Evolutionary conservation across 2,329 filamentous ascomycete species (phyloP).

Genomic region (Neofusicoccum kwambonambiense): DNA sequence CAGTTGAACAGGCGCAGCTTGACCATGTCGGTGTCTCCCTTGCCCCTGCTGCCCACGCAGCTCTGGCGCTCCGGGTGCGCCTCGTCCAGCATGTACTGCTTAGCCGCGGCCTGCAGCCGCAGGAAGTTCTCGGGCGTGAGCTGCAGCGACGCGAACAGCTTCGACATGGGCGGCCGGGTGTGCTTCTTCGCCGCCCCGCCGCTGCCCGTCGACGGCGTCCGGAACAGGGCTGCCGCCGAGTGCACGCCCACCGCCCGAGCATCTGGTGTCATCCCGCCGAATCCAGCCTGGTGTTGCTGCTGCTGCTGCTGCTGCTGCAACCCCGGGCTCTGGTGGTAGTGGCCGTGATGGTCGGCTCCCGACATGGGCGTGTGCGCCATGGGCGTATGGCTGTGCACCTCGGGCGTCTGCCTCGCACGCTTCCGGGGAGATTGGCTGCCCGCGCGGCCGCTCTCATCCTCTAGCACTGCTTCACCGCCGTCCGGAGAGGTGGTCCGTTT

Average conservation of each 20-base stretch:
- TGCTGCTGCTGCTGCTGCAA: not conserved
- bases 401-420: conserved; percentile 21
- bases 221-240: conserved; percentile 53
- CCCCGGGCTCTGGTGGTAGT: not conserved
- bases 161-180: conserved; percentile 58
- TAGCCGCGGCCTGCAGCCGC: conserved; percentile 55
- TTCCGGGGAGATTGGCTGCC: conserved; percentile 19
- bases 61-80: conserved; percentile 54
- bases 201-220: conserved; percentile 43
- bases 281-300: not conserved
- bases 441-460: not conserved
- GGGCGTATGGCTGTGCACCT: not conserved
- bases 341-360: not conserved
- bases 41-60: conserved; percentile 58
- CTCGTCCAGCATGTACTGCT: conserved; percentile 58
- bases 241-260: conserved; percentile 50
- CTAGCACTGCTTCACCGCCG: not conserved
- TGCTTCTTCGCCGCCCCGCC: conserved; percentile 51
- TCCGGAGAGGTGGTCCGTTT: conserved; percentile 3
- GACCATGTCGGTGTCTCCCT: conserved; percentile 56
- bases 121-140: conserved; percentile 57
- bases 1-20: conserved; percentile 58
- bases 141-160: conserved; percentile 56
- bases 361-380: conserved; percentile 5
- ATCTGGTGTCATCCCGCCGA: conserved; percentile 29